phyloP scores from a whole-genome alignment of 441 rosid species.

The Arabidopsis hybrid region DNA sequence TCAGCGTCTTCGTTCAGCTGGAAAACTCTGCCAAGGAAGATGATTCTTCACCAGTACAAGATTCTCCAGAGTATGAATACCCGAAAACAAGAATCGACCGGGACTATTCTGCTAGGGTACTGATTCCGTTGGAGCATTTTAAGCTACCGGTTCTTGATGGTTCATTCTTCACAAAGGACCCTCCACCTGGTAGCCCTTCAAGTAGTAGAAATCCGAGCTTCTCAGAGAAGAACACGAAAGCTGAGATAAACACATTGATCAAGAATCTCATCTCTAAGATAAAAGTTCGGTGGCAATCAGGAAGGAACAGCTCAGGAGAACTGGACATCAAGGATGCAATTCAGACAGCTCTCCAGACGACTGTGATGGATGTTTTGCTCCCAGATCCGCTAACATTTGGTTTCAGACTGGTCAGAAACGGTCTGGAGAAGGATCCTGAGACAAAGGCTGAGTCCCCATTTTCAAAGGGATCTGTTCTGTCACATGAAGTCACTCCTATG shows the following conservation, averaged over 20 bases:
- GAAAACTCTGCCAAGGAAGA: constrained; percentile 64
- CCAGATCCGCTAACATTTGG: constrained; percentile 97
- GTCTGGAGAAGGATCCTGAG: constrained; percentile 41
- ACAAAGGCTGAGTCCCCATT: constrained; percentile 38
- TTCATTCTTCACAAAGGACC: constrained; percentile 77
- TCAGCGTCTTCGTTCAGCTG: constrained; percentile 80
- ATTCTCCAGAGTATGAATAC: constrained; percentile 70
- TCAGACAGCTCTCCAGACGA: constrained; percentile 87
- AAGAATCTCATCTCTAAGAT: constrained; percentile 91
- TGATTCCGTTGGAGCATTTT: constrained; percentile 95
- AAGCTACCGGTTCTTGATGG: constrained; percentile 93
- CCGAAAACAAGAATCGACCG: constrained; percentile 93
- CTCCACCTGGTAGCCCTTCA: constrained; percentile 56
- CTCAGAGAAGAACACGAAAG: constrained; percentile 87
- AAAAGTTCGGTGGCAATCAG: constrained; percentile 95
- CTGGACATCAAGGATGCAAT: constrained; percentile 88
- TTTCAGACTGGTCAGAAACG: constrained; percentile 72
- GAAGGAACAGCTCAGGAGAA: constrained; percentile 94
- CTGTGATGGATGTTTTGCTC: constrained; percentile 92
- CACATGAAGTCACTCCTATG: constrained; percentile 91
- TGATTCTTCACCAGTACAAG: constrained; percentile 49
- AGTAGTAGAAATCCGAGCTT: constrained; percentile 62
- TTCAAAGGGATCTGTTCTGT: constrained; percentile 63
- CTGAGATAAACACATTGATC: constrained; percentile 85
- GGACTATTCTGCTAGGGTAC: constrained; percentile 90